Conservation (phyloP, 1,284 basidiomycete genomes). For the Leccinum griseonigrum region DNA sequence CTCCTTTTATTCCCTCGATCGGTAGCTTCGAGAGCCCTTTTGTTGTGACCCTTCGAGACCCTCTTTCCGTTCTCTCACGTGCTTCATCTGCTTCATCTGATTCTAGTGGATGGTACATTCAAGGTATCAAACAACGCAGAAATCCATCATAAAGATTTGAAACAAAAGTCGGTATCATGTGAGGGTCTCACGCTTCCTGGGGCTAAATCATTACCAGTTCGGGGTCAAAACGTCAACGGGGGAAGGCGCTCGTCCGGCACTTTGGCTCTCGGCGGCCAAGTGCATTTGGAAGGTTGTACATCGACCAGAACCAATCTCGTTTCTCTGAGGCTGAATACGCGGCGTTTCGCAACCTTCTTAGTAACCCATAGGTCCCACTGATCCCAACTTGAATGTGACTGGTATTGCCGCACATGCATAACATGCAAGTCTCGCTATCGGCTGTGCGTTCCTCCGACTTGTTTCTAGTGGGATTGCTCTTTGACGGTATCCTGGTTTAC, state of each 20-base stretch:
- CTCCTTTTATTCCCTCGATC: neutral
- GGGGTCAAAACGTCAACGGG: neutral
- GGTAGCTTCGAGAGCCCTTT: neutral
- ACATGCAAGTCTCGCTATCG: neutral
- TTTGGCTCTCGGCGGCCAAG: neutral
- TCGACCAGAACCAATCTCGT: neutral
- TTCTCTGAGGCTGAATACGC: neutral
- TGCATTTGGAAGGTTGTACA: neutral
- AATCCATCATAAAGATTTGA: constrained; percentile 39
- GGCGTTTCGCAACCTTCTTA: neutral
- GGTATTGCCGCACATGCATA: neutral
- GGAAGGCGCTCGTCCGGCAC: neutral
- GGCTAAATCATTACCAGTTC: neutral
- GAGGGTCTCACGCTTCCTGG: neutral
- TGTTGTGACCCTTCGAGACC: neutral
- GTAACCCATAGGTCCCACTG: neutral
- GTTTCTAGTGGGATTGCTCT: neutral
- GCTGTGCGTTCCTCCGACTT: neutral
- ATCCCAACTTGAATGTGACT: neutral
- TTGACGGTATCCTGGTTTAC: neutral
- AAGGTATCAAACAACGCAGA: constrained; percentile 28
- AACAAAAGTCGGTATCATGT: constrained; percentile 19
- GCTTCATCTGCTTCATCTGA: constrained; percentile 32
- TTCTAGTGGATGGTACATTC: constrained; percentile 16
- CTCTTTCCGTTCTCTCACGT: constrained; percentile 8